These are phyloP conservation scores for Orobanche coerulescens DNA, from an alignment of 257 asterid genomes.

Conservation along the genomic window DNA sequence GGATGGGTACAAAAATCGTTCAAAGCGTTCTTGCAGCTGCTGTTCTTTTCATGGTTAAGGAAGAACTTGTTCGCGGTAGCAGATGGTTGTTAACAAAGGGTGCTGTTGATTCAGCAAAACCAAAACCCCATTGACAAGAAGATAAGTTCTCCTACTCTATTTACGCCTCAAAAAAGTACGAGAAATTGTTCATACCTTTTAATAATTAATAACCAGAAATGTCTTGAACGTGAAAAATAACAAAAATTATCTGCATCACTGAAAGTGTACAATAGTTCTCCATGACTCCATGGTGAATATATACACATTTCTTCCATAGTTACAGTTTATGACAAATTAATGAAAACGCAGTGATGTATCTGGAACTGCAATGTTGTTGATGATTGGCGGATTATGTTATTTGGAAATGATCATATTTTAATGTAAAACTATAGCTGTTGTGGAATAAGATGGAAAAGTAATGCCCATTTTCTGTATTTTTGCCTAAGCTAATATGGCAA, in stretches of 20 bases:
- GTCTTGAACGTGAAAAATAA: constrained; percentile 14
- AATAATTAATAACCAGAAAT: constrained; percentile 3
- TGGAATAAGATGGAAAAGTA: neutral
- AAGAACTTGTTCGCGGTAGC: constrained; percentile 80
- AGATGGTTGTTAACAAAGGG: constrained; percentile 62
- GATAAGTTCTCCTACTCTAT: neutral
- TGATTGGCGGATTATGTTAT: neutral
- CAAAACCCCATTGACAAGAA: constrained; percentile 18
- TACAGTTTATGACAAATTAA: neutral
- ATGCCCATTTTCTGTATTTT: too few relatives aligned
- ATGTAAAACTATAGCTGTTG: neutral
- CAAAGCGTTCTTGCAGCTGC: constrained; percentile 98
- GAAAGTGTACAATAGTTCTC: neutral
- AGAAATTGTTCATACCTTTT: neutral
- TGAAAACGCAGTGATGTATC: neutral
- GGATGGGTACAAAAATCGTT: constrained; percentile 88
- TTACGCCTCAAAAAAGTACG: neutral
- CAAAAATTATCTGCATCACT: neutral
- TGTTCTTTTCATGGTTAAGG: constrained; percentile 92
- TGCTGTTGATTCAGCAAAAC: constrained; percentile 21
- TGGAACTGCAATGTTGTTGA: neutral
- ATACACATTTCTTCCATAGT: neutral
- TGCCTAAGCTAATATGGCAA: too few relatives aligned
- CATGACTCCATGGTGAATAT: neutral
- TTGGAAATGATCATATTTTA: neutral